These are phyloP conservation scores for Ilyonectria robusta DNA, from an alignment of 2,329 filamentous ascomycete genomes.

Conservation along the genomic window DNA sequence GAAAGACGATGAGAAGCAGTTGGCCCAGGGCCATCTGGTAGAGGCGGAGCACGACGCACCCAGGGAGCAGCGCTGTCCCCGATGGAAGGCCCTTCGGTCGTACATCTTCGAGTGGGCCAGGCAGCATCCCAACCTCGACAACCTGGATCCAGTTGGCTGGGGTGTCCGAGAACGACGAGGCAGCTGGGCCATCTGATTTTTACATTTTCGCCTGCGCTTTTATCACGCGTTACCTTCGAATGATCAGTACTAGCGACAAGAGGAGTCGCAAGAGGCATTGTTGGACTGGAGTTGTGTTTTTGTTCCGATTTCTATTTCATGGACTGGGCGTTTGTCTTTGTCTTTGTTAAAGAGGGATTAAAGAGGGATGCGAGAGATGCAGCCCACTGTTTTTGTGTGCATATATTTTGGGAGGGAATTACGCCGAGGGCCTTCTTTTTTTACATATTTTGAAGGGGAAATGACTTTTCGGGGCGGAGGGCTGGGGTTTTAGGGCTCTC, in stretches of 20 bases:
- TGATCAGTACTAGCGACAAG: neutral
- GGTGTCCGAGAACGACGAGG: constrained; percentile 77
- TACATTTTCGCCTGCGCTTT: constrained; percentile 5
- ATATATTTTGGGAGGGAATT: constrained; percentile 1
- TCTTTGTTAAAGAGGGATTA: neutral
- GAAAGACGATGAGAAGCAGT: constrained; percentile 74
- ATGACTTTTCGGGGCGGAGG: neutral
- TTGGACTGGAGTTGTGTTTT: constrained; percentile 7
- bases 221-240: neutral
- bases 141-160: constrained; percentile 74
- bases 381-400: constrained; percentile 1
- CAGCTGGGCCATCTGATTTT: constrained; percentile 77
- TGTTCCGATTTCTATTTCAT: constrained; percentile 11
- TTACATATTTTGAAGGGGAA: neutral
- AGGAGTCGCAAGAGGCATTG: constrained; percentile 13
- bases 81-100: constrained; percentile 86
- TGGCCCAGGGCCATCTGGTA: constrained; percentile 81
- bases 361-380: constrained; percentile 6
- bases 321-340: constrained; percentile 15
- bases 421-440: neutral
- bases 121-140: constrained; percentile 83
- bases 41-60: constrained; percentile 63
- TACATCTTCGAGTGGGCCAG: constrained; percentile 93
- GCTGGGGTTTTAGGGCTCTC: neutral
- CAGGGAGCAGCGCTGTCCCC: constrained; percentile 70